Conservation (phyloP, 108 stramenopile species). For the Mediolabrus comicus region DNA sequence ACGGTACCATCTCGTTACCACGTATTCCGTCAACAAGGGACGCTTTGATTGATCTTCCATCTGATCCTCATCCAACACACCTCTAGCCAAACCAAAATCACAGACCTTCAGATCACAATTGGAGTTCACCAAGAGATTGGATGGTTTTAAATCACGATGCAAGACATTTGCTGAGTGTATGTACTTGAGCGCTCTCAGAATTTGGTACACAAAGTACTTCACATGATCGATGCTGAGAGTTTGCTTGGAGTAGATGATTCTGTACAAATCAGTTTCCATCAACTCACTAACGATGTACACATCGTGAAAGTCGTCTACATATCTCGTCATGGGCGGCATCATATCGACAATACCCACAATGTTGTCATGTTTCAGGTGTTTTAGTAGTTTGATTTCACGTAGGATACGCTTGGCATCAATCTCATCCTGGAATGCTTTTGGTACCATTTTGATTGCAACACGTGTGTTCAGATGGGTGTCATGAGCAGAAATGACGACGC, state of each 20-base stretch:
- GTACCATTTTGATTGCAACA: conserved; percentile 99
- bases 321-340: conserved; percentile 84
- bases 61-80: conserved; percentile 60
- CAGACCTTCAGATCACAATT: conserved; percentile 99
- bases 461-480: conserved; percentile 60
- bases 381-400: conserved; percentile 96
- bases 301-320: conserved; percentile 92
- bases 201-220: conserved; percentile 98
- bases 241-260: conserved; percentile 99
- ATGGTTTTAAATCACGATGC: conserved; percentile 98
- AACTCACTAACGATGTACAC: conserved; percentile 98
- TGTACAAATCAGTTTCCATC: conserved; percentile 99
- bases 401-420: conserved; percentile 99
- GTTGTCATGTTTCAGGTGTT: conserved; percentile 92
- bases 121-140: conserved; percentile 96
- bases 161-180: conserved; percentile 98
- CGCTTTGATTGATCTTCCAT: conserved; percentile 57
- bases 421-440: conserved; percentile 94
- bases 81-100: conserved; percentile 98
- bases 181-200: conserved; percentile 96
- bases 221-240: conserved; percentile 94
- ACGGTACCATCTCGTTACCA: conserved; percentile 98
- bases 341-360: conserved; percentile 86
- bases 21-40: conserved; percentile 91
- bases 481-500: conserved; percentile 93